Evolutionary conservation across 345 rosid species (phyloP).

Genomic region (Aquilaria malaccensis): DNA sequence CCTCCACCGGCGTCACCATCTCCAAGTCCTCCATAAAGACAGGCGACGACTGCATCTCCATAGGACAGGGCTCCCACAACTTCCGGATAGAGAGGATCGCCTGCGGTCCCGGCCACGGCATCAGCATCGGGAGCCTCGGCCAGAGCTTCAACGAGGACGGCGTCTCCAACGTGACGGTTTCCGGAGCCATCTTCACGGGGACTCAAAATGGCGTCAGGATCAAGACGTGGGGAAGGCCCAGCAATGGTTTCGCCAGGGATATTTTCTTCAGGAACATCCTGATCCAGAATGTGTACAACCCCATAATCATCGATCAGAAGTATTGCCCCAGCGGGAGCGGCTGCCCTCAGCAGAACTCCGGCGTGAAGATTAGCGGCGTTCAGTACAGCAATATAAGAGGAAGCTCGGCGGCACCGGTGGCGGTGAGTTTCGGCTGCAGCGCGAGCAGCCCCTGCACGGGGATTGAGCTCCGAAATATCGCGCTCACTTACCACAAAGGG

Average conservation of each 20-base stretch:
- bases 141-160: constrained; percentile 29
- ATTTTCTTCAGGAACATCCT: constrained; percentile 26
- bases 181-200: constrained; percentile 22
- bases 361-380: constrained; percentile 59
- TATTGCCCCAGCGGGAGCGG: constrained; percentile 39
- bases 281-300: constrained; percentile 38
- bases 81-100: constrained; percentile 31
- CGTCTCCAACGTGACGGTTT: constrained; percentile 36
- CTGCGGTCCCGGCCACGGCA: constrained; percentile 75
- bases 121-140: constrained; percentile 57
- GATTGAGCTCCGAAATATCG: constrained; percentile 40
- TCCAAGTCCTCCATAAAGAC: constrained; percentile 29
- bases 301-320: constrained; percentile 48
- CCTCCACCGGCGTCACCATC: constrained; percentile 38
- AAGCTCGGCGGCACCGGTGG: constrained; percentile 48
- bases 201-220: constrained; percentile 53
- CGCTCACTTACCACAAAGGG: constrained; percentile 30
- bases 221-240: constrained; percentile 51
- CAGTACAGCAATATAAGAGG: constrained; percentile 58
- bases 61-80: constrained; percentile 46
- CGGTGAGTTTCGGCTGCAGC: constrained; percentile 56
- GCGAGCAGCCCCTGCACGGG: constrained; percentile 44
- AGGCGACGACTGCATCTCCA: constrained; percentile 56
- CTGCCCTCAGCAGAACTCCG: constrained; percentile 43
- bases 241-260: constrained; percentile 34